Evolutionary conservation across 768 basidiomycete genomes (phyloP), one percentile per base, ranked within the genome.

Genomic region (Collybia sp.): DNA sequence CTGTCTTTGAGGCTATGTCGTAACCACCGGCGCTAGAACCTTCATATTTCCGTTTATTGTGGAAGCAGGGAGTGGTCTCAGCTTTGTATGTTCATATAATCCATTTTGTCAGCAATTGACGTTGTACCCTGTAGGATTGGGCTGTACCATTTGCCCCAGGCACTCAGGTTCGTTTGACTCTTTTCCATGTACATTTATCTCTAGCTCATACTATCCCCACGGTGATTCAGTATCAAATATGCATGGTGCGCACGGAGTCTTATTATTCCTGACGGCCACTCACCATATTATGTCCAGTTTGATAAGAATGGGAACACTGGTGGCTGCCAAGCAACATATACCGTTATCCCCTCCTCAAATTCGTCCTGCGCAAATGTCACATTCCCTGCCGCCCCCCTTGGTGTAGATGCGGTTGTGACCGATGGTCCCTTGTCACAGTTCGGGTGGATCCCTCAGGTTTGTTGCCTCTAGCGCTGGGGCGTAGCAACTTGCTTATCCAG

Each of bases 301-400:
- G 82, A 80, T 51, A 69, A 59, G 36, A 72, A 72, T 30, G 80
- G 80, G 4, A 74, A 73, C 49, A 71, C 79, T 1, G 82, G 82
- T 15, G 82, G 82, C 9, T 83, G 82, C 53, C 77, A 83, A 60
- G 73, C 58, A 2, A 68, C 71, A 0, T 81, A 80, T 53, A 79
- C 80, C 0, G 70, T 83, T 40, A 79, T 81, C 41, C 68, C 75
- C 20, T 58, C 70, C 17, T 60, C 64, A 5, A 53, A 61, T 31
- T 66, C 74, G 1, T 64, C 66, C 2, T 85, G 82, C 54, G 43
- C 61, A 9, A 83, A 83, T 50, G 67, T 76, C 3, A 79, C 81
- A 47, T 61, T 68, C 52, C 63, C 71, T 2, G 57, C 60, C 2
- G 62, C 61, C 1, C 63, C 70, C 15, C 63, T 83, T 16, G 69